Evolutionary conservation across 345 rosid species (phyloP).

Genomic region (Pistacia vera): DNA sequence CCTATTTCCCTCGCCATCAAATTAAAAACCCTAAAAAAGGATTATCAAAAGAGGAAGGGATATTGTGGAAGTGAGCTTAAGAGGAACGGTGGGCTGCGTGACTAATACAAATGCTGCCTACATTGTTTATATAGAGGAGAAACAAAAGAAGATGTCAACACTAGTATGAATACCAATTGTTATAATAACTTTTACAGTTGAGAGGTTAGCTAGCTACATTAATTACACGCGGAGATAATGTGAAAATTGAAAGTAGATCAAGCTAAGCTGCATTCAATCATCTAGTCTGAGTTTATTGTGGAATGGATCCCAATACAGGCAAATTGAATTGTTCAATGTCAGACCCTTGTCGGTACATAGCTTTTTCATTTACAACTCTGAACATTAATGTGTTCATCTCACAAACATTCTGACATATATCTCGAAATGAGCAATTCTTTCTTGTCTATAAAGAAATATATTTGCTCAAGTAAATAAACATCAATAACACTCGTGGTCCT

Average conservation of each 20-base stretch:
- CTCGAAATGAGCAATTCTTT: neutral
- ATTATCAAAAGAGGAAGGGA: neutral
- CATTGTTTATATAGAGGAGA: conserved; percentile 28
- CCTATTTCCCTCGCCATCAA: conserved; percentile 36
- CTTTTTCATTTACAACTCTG: too few species aligned
- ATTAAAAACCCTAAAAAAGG: neutral
- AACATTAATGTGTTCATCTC: conserved; percentile 4
- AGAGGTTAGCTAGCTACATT: conserved; percentile 31
- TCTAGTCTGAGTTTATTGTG: neutral
- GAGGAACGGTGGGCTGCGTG: neutral
- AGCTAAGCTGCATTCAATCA: neutral
- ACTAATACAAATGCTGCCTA: conserved; percentile 19
- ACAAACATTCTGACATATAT: neutral
- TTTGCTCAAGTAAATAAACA: too few species aligned
- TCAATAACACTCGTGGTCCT: too few species aligned
- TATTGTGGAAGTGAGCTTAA: neutral
- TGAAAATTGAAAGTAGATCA: conserved; percentile 11
- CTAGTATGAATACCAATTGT: neutral
- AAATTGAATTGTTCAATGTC: neutral
- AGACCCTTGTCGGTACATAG: neutral
- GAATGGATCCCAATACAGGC: neutral
- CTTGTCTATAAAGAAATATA: too few species aligned
- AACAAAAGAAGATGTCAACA: neutral
- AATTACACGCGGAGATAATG: conserved; percentile 32
- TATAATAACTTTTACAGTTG: conserved; percentile 24